These are phyloP conservation scores for Colletotrichum liriopes DNA, from an alignment of 2,329 filamentous ascomycete genomes.

Conservation along the genomic window DNA sequence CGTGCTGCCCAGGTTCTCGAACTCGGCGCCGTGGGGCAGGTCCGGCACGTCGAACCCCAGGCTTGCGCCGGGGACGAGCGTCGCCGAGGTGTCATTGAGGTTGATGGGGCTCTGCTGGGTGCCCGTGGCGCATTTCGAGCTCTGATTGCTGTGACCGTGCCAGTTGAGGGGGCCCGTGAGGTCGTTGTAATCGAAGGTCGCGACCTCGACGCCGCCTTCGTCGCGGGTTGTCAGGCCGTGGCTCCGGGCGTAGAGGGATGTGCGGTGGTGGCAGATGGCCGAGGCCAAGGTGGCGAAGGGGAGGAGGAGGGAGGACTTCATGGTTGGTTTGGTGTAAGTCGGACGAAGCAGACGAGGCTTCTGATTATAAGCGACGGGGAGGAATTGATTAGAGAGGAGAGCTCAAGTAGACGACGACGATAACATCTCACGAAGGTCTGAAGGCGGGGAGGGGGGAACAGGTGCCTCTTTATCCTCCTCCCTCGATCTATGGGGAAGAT, in stretches of 20 bases:
- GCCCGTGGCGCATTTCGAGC: slow-evolving; percentile 64
- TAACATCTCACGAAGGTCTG: background rate
- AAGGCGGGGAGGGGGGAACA: background rate
- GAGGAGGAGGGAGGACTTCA: slow-evolving; percentile 45
- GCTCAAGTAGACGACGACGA: background rate
- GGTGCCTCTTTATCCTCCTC: slow-evolving; percentile 29
- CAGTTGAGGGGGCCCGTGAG: slow-evolving; percentile 67
- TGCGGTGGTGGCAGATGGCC: slow-evolving; percentile 53
- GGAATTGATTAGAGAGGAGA: background rate
- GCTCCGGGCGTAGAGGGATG: slow-evolving; percentile 52
- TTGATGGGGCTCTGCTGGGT: slow-evolving; percentile 71
- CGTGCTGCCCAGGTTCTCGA: slow-evolving; percentile 68
- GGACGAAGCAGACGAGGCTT: background rate
- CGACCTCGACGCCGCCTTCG: slow-evolving; percentile 51
- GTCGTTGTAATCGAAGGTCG: slow-evolving; percentile 60
- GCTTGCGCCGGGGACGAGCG: slow-evolving; percentile 48
- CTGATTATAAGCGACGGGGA: background rate
- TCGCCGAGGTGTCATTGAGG: slow-evolving; percentile 52
- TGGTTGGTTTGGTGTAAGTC: slow-evolving; percentile 31
- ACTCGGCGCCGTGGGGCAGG: slow-evolving; percentile 55
- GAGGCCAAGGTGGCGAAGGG: slow-evolving; percentile 44
- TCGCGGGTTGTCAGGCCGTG: slow-evolving; percentile 2
- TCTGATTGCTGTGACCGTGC: slow-evolving; percentile 61
- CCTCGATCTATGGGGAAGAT: slow-evolving; percentile 1
- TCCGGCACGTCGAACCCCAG: slow-evolving; percentile 56